Evolutionary conservation across 2,329 filamentous ascomycete species (phyloP).

Genomic region (Sclerotinia glacialis): DNA sequence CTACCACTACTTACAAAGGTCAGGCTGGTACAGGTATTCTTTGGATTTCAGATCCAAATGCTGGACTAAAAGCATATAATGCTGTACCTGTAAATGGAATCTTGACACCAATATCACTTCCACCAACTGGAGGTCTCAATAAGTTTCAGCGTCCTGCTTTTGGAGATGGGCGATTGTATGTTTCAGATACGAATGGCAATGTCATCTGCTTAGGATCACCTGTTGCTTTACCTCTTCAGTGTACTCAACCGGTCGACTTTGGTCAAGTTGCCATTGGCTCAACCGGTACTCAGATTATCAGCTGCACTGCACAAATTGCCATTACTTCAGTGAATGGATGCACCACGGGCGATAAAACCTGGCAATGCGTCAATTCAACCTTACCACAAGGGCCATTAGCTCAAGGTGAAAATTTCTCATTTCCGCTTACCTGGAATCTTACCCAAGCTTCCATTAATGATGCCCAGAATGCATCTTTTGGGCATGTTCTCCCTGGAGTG

Average conservation of each 20-base stretch:
- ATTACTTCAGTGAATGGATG: constrained; percentile 37
- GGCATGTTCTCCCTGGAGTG: constrained; percentile 17
- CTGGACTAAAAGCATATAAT: constrained; percentile 41
- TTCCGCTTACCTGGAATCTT: constrained; percentile 47
- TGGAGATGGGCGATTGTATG: constrained; percentile 41
- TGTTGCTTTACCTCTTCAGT: constrained; percentile 42
- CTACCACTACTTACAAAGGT: constrained; percentile 40
- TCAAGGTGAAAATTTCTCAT: constrained; percentile 42
- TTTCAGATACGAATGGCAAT: constrained; percentile 32
- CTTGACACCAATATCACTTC: constrained; percentile 39
- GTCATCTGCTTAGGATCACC: constrained; percentile 39
- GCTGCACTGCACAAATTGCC: constrained; percentile 40
- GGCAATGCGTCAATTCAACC: constrained; percentile 41
- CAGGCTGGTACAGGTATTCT: constrained; percentile 40
- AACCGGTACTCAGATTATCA: constrained; percentile 32
- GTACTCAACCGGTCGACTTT: constrained; percentile 41
- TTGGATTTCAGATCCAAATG: constrained; percentile 42
- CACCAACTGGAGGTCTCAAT: constrained; percentile 39
- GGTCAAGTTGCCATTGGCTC: constrained; percentile 37
- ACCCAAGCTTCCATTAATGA: constrained; percentile 33
- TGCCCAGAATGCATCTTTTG: constrained; percentile 33
- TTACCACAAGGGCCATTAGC: constrained; percentile 42
- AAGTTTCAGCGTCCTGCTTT: constrained; percentile 43
- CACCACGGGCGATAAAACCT: constrained; percentile 41
- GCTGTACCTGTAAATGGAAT: constrained; percentile 42